phyloP scores from a whole-genome alignment of 1,284 basidiomycete species.

The Cryptococcus sp. region DNA sequence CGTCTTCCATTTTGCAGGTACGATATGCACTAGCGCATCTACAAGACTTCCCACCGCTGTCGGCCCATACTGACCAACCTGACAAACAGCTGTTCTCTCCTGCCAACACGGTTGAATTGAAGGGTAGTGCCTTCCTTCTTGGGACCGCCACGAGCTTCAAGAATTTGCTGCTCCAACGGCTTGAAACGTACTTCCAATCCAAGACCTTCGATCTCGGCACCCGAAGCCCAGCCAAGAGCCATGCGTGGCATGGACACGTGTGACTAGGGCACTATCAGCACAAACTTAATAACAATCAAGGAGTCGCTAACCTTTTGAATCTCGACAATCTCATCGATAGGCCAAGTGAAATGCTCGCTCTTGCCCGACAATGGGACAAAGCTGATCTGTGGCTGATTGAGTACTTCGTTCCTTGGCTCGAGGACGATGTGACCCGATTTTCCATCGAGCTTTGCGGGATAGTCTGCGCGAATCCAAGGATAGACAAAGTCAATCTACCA shows the following conservation, averaged over 20 bases:
- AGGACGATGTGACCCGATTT: constrained; percentile 50
- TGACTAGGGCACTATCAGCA: constrained; percentile 16
- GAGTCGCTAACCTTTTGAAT: constrained; percentile 47
- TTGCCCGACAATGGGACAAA: constrained; percentile 44
- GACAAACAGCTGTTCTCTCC: constrained; percentile 54
- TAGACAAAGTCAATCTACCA: neutral
- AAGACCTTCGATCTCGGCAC: constrained; percentile 51
- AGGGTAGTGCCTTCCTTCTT: constrained; percentile 39
- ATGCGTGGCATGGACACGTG: constrained; percentile 51
- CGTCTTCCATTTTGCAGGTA: too few species aligned
- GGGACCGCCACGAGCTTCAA: constrained; percentile 19
- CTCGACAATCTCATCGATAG: constrained; percentile 53
- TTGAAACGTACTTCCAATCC: constrained; percentile 49
- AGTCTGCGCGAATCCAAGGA: constrained; percentile 31
- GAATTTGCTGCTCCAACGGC: constrained; percentile 24
- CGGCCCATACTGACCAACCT: constrained; percentile 52
- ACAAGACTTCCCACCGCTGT: constrained; percentile 54
- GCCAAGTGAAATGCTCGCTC: constrained; percentile 35
- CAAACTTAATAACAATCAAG: neutral
- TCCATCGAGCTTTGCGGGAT: constrained; percentile 49
- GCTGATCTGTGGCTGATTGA: constrained; percentile 31
- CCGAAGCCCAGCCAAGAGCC: constrained; percentile 53
- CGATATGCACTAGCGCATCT: constrained; percentile 6
- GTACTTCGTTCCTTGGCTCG: constrained; percentile 30
- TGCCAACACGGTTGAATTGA: constrained; percentile 50